A percentile compares a stretch with the other conserved stretches of the same genome.
phyloP scores from a whole-genome alignment of 305 asterid species.

The Ilex paraguariensis region DNA sequence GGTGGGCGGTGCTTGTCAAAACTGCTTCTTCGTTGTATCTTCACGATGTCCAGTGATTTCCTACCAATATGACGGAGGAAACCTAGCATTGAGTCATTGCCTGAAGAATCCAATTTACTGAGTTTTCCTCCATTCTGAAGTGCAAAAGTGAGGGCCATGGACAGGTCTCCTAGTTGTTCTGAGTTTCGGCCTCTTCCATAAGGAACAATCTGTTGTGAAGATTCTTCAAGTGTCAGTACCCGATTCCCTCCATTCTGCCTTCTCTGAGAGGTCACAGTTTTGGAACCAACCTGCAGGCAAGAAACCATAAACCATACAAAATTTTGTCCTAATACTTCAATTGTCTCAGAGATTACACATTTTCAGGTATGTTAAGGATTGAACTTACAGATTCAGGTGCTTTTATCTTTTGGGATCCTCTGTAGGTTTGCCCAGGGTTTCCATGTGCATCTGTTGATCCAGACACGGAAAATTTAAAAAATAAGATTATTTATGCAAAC shows the following conservation, averaged over 20 bases:
- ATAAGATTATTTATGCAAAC: background rate
- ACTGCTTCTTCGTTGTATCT: conserved; percentile 24
- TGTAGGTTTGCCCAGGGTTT: conserved; percentile 27
- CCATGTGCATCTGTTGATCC: conserved; percentile 26
- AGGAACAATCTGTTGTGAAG: conserved; percentile 63
- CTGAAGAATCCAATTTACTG: conserved; percentile 37
- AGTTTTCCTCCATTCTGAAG: conserved; percentile 60
- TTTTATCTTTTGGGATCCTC: conserved; percentile 31
- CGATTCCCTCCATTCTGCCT: conserved; percentile 30
- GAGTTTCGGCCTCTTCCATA: conserved; percentile 45
- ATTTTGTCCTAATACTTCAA: background rate
- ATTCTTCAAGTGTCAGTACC: conserved; percentile 32
- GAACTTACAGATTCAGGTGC: conserved; percentile 38
- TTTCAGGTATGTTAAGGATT: background rate
- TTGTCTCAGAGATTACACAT: background rate
- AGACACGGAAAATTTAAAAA: background rate
- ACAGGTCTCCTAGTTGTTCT: conserved; percentile 44
- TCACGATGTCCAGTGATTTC: conserved; percentile 42
- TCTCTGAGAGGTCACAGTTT: conserved; percentile 30
- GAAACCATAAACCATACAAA: background rate
- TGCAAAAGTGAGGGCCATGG: conserved; percentile 66
- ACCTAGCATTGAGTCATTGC: conserved; percentile 48
- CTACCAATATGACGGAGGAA: conserved; percentile 66
- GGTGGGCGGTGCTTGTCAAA: conserved; percentile 13
- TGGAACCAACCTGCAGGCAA: conserved; percentile 27